A percentile compares a stretch with the other conserved stretches of the same genome.
Conservation (phyloP, 2,329 filamentous ascomycete genomes). For the Beauveria medogensis region DNA sequence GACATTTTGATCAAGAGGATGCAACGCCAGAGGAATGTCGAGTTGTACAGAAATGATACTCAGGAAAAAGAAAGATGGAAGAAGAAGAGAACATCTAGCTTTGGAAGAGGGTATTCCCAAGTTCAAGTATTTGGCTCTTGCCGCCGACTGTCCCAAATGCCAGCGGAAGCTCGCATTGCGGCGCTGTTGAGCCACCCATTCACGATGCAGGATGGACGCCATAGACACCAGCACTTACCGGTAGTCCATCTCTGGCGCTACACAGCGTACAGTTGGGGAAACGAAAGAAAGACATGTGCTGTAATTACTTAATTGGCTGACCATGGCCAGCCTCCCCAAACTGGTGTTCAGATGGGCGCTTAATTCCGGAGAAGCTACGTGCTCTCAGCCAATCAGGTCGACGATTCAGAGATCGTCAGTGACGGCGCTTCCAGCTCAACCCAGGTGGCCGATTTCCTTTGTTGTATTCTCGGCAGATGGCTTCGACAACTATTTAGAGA, state of each 20-base stretch:
- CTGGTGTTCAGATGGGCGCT: conserved; percentile 1
- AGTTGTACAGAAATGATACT: neutral
- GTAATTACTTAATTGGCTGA: neutral
- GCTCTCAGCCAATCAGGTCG: neutral
- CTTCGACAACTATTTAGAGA: neutral
- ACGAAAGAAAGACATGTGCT: neutral
- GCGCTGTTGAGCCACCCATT: neutral
- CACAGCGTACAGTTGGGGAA: neutral
- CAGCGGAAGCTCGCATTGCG: neutral
- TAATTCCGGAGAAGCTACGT: neutral
- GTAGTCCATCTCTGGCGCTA: neutral
- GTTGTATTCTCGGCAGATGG: neutral
- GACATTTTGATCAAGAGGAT: conserved; percentile 20
- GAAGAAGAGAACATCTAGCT: neutral
- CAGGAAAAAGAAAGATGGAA: neutral
- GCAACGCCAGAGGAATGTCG: neutral
- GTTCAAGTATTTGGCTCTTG: conserved; percentile 6
- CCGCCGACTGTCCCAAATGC: neutral
- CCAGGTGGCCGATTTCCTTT: neutral
- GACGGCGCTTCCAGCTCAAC: conserved; percentile 1
- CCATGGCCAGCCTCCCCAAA: neutral
- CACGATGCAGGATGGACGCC: neutral
- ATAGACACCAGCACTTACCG: neutral
- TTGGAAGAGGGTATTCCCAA: neutral
- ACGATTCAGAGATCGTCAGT: neutral